Percentiles rank a stretch among this genome's conserved stretches.
Evolutionary conservation across 2,329 filamentous ascomycete genomes (phyloP).

Genomic region (Fusarium verrucosum): DNA sequence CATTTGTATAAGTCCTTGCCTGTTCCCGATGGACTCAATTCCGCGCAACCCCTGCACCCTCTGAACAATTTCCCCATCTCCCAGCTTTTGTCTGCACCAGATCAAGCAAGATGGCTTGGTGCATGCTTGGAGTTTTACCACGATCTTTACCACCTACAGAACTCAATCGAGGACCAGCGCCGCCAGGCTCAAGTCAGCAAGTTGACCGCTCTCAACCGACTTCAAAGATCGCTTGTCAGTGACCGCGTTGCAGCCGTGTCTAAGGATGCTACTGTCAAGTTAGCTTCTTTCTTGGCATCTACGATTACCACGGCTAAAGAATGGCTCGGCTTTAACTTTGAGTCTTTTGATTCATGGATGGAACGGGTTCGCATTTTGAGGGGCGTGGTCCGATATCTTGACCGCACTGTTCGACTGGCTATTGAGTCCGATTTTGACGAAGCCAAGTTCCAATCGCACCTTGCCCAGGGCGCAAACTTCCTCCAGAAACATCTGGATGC

Average conservation of each 20-base stretch:
- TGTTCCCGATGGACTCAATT: constrained; percentile 19
- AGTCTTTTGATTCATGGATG: constrained; percentile 45
- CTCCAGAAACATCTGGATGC: constrained; percentile 49
- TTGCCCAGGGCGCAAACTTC: constrained; percentile 60
- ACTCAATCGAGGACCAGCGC: constrained; percentile 54
- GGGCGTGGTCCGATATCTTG: constrained; percentile 62
- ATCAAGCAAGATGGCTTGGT: constrained; percentile 59
- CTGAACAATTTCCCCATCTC: constrained; percentile 66
- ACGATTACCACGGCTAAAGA: constrained; percentile 54
- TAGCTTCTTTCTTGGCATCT: constrained; percentile 61
- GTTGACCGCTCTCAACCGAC: constrained; percentile 64
- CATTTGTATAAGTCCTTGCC: constrained; percentile 50
- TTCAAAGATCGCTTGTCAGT: constrained; percentile 68
- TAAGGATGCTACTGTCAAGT: constrained; percentile 68
- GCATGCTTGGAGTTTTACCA: constrained; percentile 61
- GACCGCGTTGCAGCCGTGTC: constrained; percentile 64
- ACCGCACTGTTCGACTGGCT: constrained; percentile 61
- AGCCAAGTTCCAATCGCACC: constrained; percentile 70
- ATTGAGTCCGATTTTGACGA: constrained; percentile 64
- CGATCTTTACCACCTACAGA: constrained; percentile 55
- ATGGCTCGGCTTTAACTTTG: constrained; percentile 53
- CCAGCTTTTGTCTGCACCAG: constrained; percentile 53
- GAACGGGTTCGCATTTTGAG: constrained; percentile 49
- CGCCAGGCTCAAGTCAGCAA: constrained; percentile 57
- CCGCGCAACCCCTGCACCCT: constrained; percentile 64